These are phyloP conservation scores for Candida anutae DNA, from an alignment of 1,139 yeast species.

Conservation along the genomic window DNA sequence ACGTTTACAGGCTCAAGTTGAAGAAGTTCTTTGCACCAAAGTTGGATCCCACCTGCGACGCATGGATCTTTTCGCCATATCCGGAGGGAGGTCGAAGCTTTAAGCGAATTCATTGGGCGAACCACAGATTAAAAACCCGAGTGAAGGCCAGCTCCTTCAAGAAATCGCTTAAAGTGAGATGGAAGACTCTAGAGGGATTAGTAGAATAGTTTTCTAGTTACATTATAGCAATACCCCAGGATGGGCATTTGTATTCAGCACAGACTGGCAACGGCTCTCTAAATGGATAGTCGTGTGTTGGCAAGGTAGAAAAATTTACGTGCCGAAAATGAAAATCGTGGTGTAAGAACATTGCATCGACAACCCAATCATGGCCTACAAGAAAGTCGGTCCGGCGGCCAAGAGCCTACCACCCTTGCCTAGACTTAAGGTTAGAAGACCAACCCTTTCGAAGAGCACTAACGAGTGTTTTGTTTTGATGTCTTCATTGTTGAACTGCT, in stretches of 20 bases:
- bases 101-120: slow-evolving; percentile 29
- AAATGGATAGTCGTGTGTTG: no score
- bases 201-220: background rate
- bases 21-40: slow-evolving; percentile 14
- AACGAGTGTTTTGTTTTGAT: slow-evolving; percentile 74
- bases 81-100: slow-evolving; percentile 13
- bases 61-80: slow-evolving; percentile 24
- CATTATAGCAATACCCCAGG: no score
- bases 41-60: slow-evolving; percentile 12
- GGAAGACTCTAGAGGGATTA: slow-evolving; percentile 6
- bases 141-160: no score
- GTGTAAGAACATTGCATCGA: no score
- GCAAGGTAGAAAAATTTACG: no score
- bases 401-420: slow-evolving; percentile 66
- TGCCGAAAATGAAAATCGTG: no score
- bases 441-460: slow-evolving; percentile 47
- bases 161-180: no score
- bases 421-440: slow-evolving; percentile 62
- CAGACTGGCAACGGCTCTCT: no score
- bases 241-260: no score
- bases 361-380: slow-evolving; percentile 20
- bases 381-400: slow-evolving; percentile 21
- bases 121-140: slow-evolving; percentile 6
- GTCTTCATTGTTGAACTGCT: slow-evolving; percentile 83
- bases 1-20: slow-evolving; percentile 20